Evolutionary conservation across 2,329 filamentous ascomycete genomes (phyloP).

Genomic region (Stromatinia cepivora): DNA sequence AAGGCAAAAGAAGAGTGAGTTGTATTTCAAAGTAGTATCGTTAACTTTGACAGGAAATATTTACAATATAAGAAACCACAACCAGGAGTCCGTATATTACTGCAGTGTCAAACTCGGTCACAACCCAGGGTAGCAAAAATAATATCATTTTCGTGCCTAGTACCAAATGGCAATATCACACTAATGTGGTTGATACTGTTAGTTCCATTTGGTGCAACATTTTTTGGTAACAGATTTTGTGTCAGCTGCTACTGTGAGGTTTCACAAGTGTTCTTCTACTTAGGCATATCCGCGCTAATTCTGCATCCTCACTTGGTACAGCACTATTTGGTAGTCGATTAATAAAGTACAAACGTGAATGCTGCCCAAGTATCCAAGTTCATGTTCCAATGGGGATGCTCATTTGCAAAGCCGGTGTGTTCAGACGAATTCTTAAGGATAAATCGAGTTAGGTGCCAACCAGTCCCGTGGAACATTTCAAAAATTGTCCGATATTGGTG

Average conservation of each 20-base stretch:
- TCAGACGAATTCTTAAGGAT: too few relatives aligned
- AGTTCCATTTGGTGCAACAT: neutral
- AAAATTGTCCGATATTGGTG: too few relatives aligned
- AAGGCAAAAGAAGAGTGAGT: neutral
- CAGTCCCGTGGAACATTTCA: too few relatives aligned
- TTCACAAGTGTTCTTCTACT: neutral
- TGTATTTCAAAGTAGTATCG: neutral
- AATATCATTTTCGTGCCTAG: neutral
- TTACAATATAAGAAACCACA: conserved; percentile 3
- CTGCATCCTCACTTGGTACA: neutral
- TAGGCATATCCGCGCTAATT: neutral
- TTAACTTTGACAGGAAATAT: neutral
- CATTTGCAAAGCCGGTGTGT: too few relatives aligned
- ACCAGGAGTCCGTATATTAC: neutral
- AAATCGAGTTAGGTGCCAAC: too few relatives aligned
- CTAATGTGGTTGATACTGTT: neutral
- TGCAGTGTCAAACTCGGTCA: neutral
- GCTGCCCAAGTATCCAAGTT: too few relatives aligned
- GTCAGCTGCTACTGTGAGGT: neutral
- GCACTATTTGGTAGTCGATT: too few relatives aligned
- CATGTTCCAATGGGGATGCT: too few relatives aligned
- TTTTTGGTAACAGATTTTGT: neutral
- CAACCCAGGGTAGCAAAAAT: neutral
- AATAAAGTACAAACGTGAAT: too few relatives aligned
- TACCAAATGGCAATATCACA: neutral